These are phyloP conservation scores for Mycena crocata DNA, from an alignment of 768 basidiomycete genomes.

Conservation along the genomic window DNA sequence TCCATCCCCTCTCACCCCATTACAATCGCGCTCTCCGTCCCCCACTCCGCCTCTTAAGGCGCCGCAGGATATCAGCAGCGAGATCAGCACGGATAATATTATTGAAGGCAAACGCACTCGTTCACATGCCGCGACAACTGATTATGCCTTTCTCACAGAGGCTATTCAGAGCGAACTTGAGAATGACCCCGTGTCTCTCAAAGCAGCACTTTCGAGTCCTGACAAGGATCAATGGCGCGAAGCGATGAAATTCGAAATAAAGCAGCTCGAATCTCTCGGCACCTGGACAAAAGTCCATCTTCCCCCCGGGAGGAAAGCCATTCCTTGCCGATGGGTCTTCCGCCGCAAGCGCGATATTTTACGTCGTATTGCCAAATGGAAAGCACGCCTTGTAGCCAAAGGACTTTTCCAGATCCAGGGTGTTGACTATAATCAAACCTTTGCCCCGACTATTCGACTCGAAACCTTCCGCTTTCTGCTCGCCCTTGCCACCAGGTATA, in stretches of 20 bases:
- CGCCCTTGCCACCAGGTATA: conserved; percentile 32
- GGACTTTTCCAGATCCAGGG: conserved; percentile 52
- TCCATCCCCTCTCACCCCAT: background rate
- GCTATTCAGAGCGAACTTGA: too few species aligned
- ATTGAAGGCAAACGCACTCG: conserved; percentile 8
- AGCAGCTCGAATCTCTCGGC: too few species aligned
- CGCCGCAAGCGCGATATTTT: conserved; percentile 46
- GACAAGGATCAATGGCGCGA: too few species aligned
- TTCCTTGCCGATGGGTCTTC: conserved; percentile 53
- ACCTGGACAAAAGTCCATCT: too few species aligned
- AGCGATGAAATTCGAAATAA: too few species aligned
- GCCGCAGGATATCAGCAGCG: conserved; percentile 10
- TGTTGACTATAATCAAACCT: conserved; percentile 44
- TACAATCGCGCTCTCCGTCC: background rate
- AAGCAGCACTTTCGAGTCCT: too few species aligned
- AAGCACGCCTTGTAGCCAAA: conserved; percentile 42
- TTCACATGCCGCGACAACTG: background rate
- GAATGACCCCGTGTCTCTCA: too few species aligned
- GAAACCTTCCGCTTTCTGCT: conserved; percentile 36
- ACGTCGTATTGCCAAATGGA: conserved; percentile 39
- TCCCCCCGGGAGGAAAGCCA: conserved; percentile 41
- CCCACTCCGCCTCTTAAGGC: background rate
- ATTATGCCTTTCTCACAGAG: too few species aligned
- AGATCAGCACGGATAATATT: too few species aligned
- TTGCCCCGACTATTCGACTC: conserved; percentile 38